Base-by-base conservation (phyloP, 2,329 filamentous ascomycete genomes). In the Sporothrix luriei region DNA sequence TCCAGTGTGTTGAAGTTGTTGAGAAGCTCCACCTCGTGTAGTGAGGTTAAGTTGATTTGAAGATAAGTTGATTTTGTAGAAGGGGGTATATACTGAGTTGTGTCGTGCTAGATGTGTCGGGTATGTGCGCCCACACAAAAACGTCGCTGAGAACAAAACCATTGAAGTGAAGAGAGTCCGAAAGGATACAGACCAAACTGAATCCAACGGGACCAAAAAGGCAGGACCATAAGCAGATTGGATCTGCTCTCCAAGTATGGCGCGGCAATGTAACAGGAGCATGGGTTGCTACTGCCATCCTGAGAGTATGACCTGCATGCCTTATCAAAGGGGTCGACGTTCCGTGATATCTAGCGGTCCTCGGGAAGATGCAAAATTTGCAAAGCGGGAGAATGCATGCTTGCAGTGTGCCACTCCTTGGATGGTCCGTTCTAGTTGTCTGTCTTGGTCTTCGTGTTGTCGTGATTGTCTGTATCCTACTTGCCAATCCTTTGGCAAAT, bases 1-100 rank as follows among this genome's bases (percentile, higher is more conserved):
- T n/a, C 62, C 29, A 29, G 4, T 26, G 64, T 67, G 64, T 67
- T 67, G 65, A 67, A 67, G 24, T 55, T n/a, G 65, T 52, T 11
- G 62, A 52, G 46, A 10, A 62, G 21, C 19, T 16, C 9, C 14
- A 49, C 21, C 19, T 43, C 10, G 46, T n/a, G 49, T 19, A 24
- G 57, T 26, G n/a, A 21, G 19, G 38, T 24, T 46, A 21, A 26
- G 64, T 55, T 66, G 33, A 38, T 40, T 14, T 65, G 29, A 40
- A 38, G 16, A 21, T 54, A 6, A 40, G 64, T 66, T 66, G 64
- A 66, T 54, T 13, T 43, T 55, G 51, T 67, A 46, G 54, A 24
- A 46, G 10, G 49, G 65, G 51, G 51, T 26, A 54, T 46, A 67
- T 67, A 26, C 51, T 49, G 61, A 49, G 40, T 33, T 38, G 62